Percentiles rank a stretch among this genome's conserved stretches.
Conservation (phyloP, 306 rosid genomes). For the Vigna radiata region DNA sequence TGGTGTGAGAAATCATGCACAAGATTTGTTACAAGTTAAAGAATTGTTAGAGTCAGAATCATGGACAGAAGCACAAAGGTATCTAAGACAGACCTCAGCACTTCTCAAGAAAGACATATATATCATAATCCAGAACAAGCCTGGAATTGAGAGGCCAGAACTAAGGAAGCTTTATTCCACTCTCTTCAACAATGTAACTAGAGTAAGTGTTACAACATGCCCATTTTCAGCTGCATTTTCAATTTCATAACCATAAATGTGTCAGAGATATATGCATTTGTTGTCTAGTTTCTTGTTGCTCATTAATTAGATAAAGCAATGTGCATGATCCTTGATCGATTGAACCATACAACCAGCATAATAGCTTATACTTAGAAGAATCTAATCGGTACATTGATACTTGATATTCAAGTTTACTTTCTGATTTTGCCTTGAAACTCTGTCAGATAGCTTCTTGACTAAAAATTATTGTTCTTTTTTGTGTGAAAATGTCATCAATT, state of each 20-base stretch:
- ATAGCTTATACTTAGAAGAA: background rate
- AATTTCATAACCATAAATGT: background rate
- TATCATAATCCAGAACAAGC: slow-evolving; percentile 68
- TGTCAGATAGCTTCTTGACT: background rate
- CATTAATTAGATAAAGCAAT: background rate
- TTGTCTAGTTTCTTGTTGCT: background rate
- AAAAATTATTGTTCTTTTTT: background rate
- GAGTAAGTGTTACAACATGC: slow-evolving; percentile 40
- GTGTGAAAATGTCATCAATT: slow-evolving; percentile 1
- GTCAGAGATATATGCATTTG: background rate
- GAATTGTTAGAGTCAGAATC: slow-evolving; percentile 62
- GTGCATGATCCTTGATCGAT: background rate
- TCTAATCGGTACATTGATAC: slow-evolving; percentile 3
- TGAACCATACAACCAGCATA: background rate
- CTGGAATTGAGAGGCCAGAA: slow-evolving; percentile 65
- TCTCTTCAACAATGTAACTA: slow-evolving; percentile 66
- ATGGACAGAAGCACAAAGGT: slow-evolving; percentile 70
- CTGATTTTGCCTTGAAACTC: slow-evolving; percentile 29
- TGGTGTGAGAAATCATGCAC: slow-evolving; percentile 49
- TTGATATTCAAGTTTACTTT: slow-evolving; percentile 32
- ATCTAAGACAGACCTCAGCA: slow-evolving; percentile 60
- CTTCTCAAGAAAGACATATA: slow-evolving; percentile 64
- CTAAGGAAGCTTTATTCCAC: slow-evolving; percentile 69
- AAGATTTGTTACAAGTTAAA: slow-evolving; percentile 49
- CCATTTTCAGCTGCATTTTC: slow-evolving; percentile 10